These are phyloP conservation scores for Tuber aestivum DNA, from an alignment of 495 filamentous ascomycete species.

Conservation along the genomic window DNA sequence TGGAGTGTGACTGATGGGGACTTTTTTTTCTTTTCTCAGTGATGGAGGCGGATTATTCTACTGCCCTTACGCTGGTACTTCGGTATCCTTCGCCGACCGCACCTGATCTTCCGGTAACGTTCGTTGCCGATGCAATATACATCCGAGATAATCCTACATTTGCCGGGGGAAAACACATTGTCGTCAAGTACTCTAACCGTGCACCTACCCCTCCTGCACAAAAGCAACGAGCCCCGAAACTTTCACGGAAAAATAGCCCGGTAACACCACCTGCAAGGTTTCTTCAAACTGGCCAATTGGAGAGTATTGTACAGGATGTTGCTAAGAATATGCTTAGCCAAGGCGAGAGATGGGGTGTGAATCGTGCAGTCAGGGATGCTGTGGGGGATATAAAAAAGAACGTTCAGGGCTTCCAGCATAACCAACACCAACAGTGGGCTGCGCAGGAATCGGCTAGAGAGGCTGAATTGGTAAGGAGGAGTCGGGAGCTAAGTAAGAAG, in stretches of 20 bases:
- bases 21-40: conserved; percentile 50
- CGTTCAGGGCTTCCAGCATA: conserved; percentile 55
- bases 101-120: conserved; percentile 62
- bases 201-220: conserved; percentile 37
- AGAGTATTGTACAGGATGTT: conserved; percentile 75
- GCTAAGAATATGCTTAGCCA: conserved; percentile 75
- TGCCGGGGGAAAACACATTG: conserved; percentile 65
- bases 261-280: conserved; percentile 56
- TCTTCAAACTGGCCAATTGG: conserved; percentile 53
- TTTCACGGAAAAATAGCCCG: conserved; percentile 46
- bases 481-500: conserved; percentile 41
- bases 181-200: conserved; percentile 74
- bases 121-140: conserved; percentile 84
- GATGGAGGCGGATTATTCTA: conserved; percentile 76
- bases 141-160: conserved; percentile 68
- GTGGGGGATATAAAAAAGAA: conserved; percentile 74
- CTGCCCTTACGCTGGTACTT: conserved; percentile 70
- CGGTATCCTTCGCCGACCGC: conserved; percentile 64
- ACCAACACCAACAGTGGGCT: conserved; percentile 33
- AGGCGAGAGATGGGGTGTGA: conserved; percentile 80
- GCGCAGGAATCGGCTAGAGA: conserved; percentile 28
- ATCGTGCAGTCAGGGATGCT: conserved; percentile 83
- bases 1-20: not conserved
- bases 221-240: not conserved
- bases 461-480: conserved; percentile 34